phyloP scores from a whole-genome alignment of 2,329 filamentous ascomycete genomes.

The Hypoxylon sp. region DNA sequence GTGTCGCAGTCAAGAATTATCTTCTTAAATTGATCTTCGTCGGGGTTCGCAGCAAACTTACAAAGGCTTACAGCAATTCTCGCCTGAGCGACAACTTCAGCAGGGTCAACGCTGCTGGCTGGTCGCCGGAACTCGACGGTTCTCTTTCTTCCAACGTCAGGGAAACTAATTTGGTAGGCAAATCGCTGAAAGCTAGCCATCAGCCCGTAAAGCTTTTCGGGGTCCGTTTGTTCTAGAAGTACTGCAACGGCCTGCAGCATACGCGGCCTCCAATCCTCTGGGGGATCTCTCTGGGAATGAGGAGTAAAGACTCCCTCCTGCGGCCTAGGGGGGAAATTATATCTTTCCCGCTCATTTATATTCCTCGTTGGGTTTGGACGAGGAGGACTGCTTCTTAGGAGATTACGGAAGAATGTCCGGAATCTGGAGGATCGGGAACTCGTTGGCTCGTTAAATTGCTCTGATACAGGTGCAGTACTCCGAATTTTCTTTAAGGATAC shows the following conservation, averaged over 20 bases:
- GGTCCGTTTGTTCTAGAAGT: not conserved
- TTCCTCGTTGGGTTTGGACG: not conserved
- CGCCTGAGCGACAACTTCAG: slow-evolving; percentile 19
- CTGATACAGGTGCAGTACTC: not conserved
- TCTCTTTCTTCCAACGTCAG: not conserved
- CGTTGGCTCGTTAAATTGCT: not conserved
- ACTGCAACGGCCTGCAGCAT: slow-evolving; percentile 10
- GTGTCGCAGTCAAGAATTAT: slow-evolving; percentile 10
- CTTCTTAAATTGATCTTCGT: not conserved
- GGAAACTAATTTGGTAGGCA: slow-evolving; percentile 7
- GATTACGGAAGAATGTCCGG: not conserved
- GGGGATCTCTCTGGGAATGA: not conserved
- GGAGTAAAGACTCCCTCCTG: not conserved
- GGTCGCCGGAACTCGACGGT: slow-evolving; percentile 38
- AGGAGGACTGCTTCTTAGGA: not conserved
- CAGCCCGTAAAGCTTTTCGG: not conserved
- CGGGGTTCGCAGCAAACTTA: slow-evolving; percentile 11
- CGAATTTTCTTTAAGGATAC: slow-evolving; percentile 9
- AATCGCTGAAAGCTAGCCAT: not conserved
- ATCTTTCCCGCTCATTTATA: not conserved
- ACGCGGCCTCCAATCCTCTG: not conserved
- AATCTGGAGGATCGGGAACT: not conserved
- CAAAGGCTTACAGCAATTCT: slow-evolving; percentile 25
- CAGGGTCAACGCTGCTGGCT: slow-evolving; percentile 20
- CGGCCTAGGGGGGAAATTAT: slow-evolving; percentile 19